Percentiles rank a stretch among this genome's conserved stretches.
These are phyloP conservation scores for Peronospora destructor DNA, from an alignment of 352 stramenopile species.

Conservation along the genomic window DNA sequence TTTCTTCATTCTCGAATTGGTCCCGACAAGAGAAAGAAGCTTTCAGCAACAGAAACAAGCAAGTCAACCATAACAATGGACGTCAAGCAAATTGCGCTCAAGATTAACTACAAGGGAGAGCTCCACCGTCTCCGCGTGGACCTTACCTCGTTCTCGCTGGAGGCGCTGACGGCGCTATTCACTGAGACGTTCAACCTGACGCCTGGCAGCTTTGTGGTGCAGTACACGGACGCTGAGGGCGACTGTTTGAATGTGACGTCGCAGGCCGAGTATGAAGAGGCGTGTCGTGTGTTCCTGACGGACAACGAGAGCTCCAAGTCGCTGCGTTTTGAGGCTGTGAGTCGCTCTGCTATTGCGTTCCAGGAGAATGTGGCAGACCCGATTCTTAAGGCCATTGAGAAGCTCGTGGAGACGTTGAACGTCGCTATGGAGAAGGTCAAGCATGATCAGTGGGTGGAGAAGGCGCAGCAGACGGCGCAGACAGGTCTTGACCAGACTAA, in stretches of 20 bases:
- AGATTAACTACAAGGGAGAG: constrained; percentile 79
- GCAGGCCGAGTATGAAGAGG: constrained; percentile 57
- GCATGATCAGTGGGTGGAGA: constrained; percentile 67
- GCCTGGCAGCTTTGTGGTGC: constrained; percentile 48
- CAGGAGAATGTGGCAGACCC: constrained; percentile 75
- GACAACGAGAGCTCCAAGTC: constrained; percentile 32
- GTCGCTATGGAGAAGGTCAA: constrained; percentile 78
- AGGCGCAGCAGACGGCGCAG: constrained; percentile 45
- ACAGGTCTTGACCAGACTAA: constrained; percentile 52
- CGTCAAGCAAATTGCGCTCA: constrained; percentile 53
- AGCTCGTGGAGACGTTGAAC: constrained; percentile 73
- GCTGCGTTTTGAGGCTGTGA: constrained; percentile 63
- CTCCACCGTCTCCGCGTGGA: constrained; percentile 75
- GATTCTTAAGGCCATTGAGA: constrained; percentile 76
- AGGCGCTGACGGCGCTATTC: constrained; percentile 48
- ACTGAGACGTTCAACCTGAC: constrained; percentile 49
- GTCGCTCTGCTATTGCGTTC: constrained; percentile 53
- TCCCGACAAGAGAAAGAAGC: constrained; percentile 10
- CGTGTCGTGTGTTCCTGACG: constrained; percentile 49
- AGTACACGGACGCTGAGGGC: constrained; percentile 78
- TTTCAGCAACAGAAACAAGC: constrained; percentile 1
- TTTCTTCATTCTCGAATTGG: constrained; percentile 32
- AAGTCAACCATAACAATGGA: constrained; percentile 29
- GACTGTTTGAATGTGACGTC: constrained; percentile 68
- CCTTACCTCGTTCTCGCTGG: constrained; percentile 42